Evolutionary conservation across 2,329 filamentous ascomycete genomes (phyloP), one percentile per base, ranked within the genome.

Genomic region (Calonectria crousiana): DNA sequence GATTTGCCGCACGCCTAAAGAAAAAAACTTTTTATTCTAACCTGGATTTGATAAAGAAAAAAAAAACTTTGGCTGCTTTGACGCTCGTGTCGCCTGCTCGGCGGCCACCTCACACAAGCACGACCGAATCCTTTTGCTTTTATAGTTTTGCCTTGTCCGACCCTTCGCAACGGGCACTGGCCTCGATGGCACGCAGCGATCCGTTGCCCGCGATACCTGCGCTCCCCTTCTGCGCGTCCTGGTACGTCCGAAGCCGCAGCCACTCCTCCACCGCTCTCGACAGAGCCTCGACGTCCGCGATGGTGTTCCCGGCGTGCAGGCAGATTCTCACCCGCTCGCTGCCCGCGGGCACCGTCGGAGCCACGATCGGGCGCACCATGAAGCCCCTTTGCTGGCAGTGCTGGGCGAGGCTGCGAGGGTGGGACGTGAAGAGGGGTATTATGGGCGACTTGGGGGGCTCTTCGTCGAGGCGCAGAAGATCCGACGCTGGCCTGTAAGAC

Each of bases 261-360:
- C 92, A 93, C 1, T 80, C 75, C 60, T 85, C 84, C 11, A 93
- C 87, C 0, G 84, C 85, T 10, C 75, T 80, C 0, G 90, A 85
- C 28, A 94, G 81, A 0, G 85, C 86, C 6, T 92, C 87, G 0
- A 94, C 86, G 72, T 95, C 87, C 6, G 85, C 84, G 9, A 84
- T 73, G 0, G 90, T 92, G 75, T 95, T 95, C 0, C 89, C 91
- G 0, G 92, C 91, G 82, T 95, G 93, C 3, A 95, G 81, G 81
- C 93, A 94, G 0, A 95, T 86, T 11, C 93, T 85, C 0, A 95
- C 90, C 14, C 93, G 86, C 80, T 94, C 92, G 6, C 86, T 90
- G 0, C 93, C 92, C 2, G 81, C 83, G 0, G 92, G 92, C 2
- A 95, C 92, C 0, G 93, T 95, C 0, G 93, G 93, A 1, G 92